Evolutionary conservation across 192 early-diverging fungal species (phyloP).

Genomic region (Coemansia sp.): DNA sequence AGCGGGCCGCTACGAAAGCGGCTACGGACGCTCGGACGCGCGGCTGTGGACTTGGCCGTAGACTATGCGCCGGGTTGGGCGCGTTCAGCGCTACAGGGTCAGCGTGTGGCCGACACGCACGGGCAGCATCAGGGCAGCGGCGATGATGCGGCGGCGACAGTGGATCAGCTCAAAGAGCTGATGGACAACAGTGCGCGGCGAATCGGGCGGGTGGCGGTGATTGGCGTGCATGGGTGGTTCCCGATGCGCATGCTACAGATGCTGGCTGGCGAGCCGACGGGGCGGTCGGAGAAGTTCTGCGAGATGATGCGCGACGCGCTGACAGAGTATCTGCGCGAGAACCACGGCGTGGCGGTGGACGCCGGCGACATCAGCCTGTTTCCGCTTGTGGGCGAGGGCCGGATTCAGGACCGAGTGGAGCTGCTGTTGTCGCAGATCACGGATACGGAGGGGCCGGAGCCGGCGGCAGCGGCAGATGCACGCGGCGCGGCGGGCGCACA

Average conservation of each 20-base stretch:
- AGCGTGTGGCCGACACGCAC: slow-evolving; percentile 15
- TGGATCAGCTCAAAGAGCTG: slow-evolving; percentile 12
- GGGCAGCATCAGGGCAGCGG: slow-evolving; percentile 13
- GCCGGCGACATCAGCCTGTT: slow-evolving; percentile 64
- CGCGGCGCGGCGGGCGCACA: slow-evolving; percentile 8
- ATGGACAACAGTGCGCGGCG: slow-evolving; percentile 19
- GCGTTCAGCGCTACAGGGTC: slow-evolving; percentile 17
- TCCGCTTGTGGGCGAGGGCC: slow-evolving; percentile 88
- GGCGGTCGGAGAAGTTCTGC: slow-evolving; percentile 84
- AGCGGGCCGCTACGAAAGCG: slow-evolving; percentile 15
- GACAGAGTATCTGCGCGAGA: slow-evolving; percentile 52
- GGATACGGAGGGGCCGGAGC: neutral
- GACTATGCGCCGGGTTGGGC: slow-evolving; percentile 45
- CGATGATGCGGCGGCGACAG: neutral
- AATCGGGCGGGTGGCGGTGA: slow-evolving; percentile 59
- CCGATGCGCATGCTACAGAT: slow-evolving; percentile 67
- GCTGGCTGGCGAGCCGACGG: slow-evolving; percentile 89
- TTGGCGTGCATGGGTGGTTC: slow-evolving; percentile 94
- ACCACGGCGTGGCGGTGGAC: slow-evolving; percentile 48
- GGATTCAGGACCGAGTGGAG: slow-evolving; percentile 83
- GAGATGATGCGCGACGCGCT: slow-evolving; percentile 78
- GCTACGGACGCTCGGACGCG: slow-evolving; percentile 17
- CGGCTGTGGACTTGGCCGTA: slow-evolving; percentile 15
- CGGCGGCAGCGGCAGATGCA: neutral
- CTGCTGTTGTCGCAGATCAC: slow-evolving; percentile 69